phyloP scores from a whole-genome alignment of 129 eudicot species.

The Glebionis coronaria region DNA sequence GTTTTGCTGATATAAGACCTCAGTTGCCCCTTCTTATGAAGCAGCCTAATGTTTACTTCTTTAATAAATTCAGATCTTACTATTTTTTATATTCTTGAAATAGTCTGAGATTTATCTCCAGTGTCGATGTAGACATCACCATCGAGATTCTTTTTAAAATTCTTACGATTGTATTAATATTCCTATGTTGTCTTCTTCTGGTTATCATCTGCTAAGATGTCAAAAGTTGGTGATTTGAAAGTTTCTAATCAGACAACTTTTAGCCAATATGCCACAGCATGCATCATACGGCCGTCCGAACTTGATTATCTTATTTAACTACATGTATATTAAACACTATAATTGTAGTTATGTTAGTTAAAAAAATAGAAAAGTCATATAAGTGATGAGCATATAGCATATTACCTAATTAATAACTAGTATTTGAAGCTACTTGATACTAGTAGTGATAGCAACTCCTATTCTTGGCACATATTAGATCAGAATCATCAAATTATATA shows the following conservation, averaged over 20 bases:
- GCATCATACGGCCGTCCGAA: conserved; percentile 46
- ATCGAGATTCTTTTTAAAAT: conserved; percentile 15
- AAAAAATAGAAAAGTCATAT: conserved; percentile 33
- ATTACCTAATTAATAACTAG: conserved; percentile 6
- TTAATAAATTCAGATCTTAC: background rate
- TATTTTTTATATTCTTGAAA: background rate
- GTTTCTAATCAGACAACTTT: conserved; percentile 25
- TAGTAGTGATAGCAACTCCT: conserved; percentile 29
- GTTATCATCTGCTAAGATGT: conserved; percentile 28
- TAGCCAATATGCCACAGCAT: conserved; percentile 9
- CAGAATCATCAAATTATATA: background rate
- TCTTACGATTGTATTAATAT: conserved; percentile 5
- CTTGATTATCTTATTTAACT: conserved; percentile 32
- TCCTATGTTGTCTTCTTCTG: conserved; percentile 34
- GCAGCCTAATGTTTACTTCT: no score
- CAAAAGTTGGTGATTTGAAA: conserved; percentile 21
- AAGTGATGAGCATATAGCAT: conserved; percentile 29
- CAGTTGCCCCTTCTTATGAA: no score
- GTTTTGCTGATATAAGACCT: no score
- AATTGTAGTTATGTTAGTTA: conserved; percentile 14
- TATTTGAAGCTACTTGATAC: conserved; percentile 31
- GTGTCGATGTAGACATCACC: conserved; percentile 13
- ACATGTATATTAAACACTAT: conserved; percentile 20
- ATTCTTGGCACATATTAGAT: conserved; percentile 24
- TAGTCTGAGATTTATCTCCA: background rate